phyloP scores from a whole-genome alignment of 257 asterid species.

The Solanum arcanum region DNA sequence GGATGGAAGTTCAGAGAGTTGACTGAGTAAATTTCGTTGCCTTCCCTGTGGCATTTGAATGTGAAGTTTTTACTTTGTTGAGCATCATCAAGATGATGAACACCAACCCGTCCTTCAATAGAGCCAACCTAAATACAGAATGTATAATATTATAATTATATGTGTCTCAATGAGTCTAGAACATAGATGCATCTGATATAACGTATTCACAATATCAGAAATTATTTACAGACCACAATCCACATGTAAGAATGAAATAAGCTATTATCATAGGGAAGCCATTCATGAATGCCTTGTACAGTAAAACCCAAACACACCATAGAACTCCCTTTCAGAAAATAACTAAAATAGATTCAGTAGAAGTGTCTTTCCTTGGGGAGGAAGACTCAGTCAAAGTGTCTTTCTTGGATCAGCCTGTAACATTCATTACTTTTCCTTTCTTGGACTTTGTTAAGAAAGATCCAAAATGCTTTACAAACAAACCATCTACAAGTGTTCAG shows the following conservation, averaged over 20 bases:
- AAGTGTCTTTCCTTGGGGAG: not conserved
- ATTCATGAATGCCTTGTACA: not conserved
- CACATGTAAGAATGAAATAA: not conserved
- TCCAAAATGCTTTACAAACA: not conserved
- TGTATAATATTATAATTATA: not conserved
- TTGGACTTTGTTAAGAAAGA: not conserved
- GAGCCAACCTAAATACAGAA: conserved; percentile 71
- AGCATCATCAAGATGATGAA: conserved; percentile 86
- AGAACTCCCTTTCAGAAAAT: not conserved
- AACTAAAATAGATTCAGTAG: not conserved
- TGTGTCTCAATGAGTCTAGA: not conserved
- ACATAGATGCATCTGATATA: not conserved
- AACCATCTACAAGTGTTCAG: not conserved
- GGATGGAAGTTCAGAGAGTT: conserved; percentile 90
- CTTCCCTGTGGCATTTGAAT: conserved; percentile 97
- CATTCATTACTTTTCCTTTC: not conserved
- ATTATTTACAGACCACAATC: not conserved
- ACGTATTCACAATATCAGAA: not conserved
- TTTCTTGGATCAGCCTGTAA: not conserved
- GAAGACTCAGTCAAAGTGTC: not conserved
- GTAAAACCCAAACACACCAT: not conserved
- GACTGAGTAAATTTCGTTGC: conserved; percentile 78
- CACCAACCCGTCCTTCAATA: conserved; percentile 97
- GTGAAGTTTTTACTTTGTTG: conserved; percentile 80
- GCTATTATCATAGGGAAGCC: not conserved